These are phyloP conservation scores for Globisporangium cystogenes DNA, from an alignment of 352 stramenopile species.

Conservation along the genomic window DNA sequence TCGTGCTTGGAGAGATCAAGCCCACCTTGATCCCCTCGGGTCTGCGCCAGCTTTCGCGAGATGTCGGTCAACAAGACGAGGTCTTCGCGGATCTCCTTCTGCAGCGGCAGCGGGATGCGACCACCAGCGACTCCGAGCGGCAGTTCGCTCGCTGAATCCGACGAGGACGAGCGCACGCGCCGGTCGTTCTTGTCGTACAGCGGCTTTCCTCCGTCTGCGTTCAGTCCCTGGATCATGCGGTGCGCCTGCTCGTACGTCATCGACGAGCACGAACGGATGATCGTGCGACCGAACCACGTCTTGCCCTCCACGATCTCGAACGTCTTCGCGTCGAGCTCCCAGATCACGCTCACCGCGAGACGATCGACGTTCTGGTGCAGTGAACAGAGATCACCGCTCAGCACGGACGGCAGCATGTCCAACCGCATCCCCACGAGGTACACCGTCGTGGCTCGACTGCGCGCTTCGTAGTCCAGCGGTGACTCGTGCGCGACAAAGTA, in stretches of 20 bases:
- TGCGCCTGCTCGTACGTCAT: slow-evolving; percentile 87
- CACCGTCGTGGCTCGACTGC: slow-evolving; percentile 90
- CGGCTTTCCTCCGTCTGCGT: slow-evolving; percentile 46
- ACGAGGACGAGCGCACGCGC: slow-evolving; percentile 4
- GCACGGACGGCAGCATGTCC: slow-evolving; percentile 91
- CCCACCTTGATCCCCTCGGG: slow-evolving; percentile 58
- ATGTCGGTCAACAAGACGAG: slow-evolving; percentile 62
- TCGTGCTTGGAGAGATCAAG: slow-evolving; percentile 79
- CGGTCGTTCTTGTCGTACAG: slow-evolving; percentile 11
- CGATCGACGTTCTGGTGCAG: slow-evolving; percentile 88
- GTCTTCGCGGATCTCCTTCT: slow-evolving; percentile 47
- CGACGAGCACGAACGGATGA: slow-evolving; percentile 94
- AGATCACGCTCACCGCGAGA: slow-evolving; percentile 90
- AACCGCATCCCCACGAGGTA: slow-evolving; percentile 96
- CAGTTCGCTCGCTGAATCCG: slow-evolving; percentile 3
- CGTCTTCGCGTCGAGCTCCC: slow-evolving; percentile 77
- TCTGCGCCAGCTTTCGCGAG: slow-evolving; percentile 46
- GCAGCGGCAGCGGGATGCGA: slow-evolving; percentile 47
- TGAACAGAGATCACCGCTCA: slow-evolving; percentile 89
- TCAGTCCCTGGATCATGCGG: slow-evolving; percentile 56
- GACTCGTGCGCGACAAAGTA: slow-evolving; percentile 97
- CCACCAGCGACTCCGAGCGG: slow-evolving; percentile 54
- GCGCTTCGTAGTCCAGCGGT: slow-evolving; percentile 94
- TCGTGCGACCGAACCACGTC: slow-evolving; percentile 88
- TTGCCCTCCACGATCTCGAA: slow-evolving; percentile 45